Conservation (phyloP, 805 yeast genomes). For the Saccharomycopsis sp. region DNA sequence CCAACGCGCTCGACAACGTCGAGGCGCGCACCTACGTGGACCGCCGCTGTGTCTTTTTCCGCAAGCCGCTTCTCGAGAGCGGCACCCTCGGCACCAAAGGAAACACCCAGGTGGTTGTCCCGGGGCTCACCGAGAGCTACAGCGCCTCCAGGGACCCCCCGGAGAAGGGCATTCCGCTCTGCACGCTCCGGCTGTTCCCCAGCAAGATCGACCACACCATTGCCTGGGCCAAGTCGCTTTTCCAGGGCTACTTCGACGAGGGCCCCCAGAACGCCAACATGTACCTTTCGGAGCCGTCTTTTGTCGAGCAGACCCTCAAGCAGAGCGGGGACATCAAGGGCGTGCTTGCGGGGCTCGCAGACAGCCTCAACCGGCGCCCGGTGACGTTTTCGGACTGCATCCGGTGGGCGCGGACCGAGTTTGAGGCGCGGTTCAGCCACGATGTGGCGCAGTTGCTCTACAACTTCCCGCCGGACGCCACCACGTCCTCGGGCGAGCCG, state of each 20-base stretch:
- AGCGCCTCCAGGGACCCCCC: conserved; percentile 98
- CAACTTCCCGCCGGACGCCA: conserved; percentile 93
- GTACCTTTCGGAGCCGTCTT: conserved; percentile 86
- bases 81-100: conserved; percentile 99
- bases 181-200: conserved; percentile 97
- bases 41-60: conserved; percentile 89
- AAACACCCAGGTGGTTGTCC: conserved; percentile 93
- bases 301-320: conserved; percentile 83
- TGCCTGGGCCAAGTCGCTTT: conserved; percentile 96
- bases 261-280: conserved; percentile 91
- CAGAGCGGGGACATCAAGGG: conserved; percentile 90
- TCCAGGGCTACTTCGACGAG: conserved; percentile 86
- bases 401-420: conserved; percentile 88
- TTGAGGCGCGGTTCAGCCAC: conserved; percentile 75
- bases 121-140: conserved; percentile 89
- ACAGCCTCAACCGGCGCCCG: conserved; percentile 75
- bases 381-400: conserved; percentile 88
- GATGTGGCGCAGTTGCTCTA: conserved; percentile 86
- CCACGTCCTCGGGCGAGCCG: conserved; percentile 82
- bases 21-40: conserved; percentile 98
- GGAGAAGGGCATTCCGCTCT: conserved; percentile 92
- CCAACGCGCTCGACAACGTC: conserved; percentile 94
- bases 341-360: conserved; percentile 71
- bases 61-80: conserved; percentile 86
- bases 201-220: conserved; percentile 97